Evolutionary conservation across 1,284 basidiomycete species (phyloP).

Genomic region (Cerioporus squamosus): DNA sequence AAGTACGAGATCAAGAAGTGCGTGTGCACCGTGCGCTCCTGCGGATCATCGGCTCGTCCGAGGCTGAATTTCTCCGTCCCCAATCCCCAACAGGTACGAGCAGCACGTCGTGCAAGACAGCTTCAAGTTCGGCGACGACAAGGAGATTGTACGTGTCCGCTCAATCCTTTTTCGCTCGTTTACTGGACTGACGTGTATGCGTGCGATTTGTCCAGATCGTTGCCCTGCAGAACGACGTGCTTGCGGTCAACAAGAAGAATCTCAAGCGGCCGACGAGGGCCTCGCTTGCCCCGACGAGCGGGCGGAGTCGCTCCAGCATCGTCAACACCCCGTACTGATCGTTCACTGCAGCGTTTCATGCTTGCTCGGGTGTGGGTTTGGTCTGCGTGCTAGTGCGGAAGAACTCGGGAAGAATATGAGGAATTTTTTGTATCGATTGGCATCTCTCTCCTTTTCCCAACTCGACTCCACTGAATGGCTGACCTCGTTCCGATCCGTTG

Average conservation of each 20-base stretch:
- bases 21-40: constrained; percentile 21
- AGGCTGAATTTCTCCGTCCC: constrained; percentile 9
- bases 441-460: neutral
- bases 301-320: constrained; percentile 61
- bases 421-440: constrained; percentile 10
- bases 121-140: constrained; percentile 95
- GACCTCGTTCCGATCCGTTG: too few species aligned
- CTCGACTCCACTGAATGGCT: neutral
- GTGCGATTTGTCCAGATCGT: constrained; percentile 68
- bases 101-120: constrained; percentile 95
- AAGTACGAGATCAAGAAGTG: constrained; percentile 94
- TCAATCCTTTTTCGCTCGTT: neutral
- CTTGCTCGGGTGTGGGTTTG: neutral
- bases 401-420: constrained; percentile 6
- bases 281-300: constrained; percentile 59
- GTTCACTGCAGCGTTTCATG: too few species aligned
- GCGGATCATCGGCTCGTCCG: constrained; percentile 7
- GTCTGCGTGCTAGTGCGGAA: neutral
- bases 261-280: constrained; percentile 86
- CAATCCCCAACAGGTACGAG: constrained; percentile 64
- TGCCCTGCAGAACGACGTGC: constrained; percentile 92
- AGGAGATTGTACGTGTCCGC: constrained; percentile 78
- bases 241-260: constrained; percentile 93
- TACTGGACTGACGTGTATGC: neutral
- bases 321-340: constrained; percentile 72